Evolutionary conservation across 1,139 yeast species (phyloP).

Genomic region (Yamadazyma aaseri): DNA sequence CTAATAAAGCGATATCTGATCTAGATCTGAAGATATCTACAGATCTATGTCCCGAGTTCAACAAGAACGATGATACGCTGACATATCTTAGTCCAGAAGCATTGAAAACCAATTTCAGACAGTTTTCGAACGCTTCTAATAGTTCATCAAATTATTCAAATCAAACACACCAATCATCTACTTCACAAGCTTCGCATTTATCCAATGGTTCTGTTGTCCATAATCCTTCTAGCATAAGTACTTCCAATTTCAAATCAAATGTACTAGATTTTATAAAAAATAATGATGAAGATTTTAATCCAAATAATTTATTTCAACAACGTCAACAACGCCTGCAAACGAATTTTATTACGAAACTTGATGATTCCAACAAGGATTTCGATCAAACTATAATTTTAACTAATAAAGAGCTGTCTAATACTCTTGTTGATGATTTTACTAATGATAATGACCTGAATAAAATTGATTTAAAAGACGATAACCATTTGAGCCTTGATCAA

Average conservation of each 20-base stretch:
- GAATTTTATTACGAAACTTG: conserved; percentile 32
- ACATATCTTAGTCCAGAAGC: conserved; percentile 1
- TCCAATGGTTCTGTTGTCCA: conserved; percentile 12
- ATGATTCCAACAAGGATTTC: conserved; percentile 14
- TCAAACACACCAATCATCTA: conserved; percentile 25
- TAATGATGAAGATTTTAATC: conserved; percentile 22
- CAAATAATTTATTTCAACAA: conserved; percentile 38
- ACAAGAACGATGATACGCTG: background rate
- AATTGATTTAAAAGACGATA: conserved; percentile 1
- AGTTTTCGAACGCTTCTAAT: conserved; percentile 10
- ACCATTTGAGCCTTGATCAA: no score
- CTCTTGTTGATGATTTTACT: background rate
- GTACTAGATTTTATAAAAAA: conserved; percentile 15
- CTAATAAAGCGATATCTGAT: background rate
- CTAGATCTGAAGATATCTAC: background rate
- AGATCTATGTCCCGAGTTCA: background rate
- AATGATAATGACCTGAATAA: background rate
- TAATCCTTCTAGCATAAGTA: background rate
- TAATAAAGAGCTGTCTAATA: background rate
- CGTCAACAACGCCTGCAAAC: conserved; percentile 28
- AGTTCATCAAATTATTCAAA: conserved; percentile 25
- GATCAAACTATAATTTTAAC: conserved; percentile 14
- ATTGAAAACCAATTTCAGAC: conserved; percentile 3
- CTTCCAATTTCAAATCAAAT: conserved; percentile 6
- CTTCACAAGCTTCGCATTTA: conserved; percentile 8